Conservation (phyloP, 2,329 filamentous ascomycete genomes). For the Cercospora beticola region DNA sequence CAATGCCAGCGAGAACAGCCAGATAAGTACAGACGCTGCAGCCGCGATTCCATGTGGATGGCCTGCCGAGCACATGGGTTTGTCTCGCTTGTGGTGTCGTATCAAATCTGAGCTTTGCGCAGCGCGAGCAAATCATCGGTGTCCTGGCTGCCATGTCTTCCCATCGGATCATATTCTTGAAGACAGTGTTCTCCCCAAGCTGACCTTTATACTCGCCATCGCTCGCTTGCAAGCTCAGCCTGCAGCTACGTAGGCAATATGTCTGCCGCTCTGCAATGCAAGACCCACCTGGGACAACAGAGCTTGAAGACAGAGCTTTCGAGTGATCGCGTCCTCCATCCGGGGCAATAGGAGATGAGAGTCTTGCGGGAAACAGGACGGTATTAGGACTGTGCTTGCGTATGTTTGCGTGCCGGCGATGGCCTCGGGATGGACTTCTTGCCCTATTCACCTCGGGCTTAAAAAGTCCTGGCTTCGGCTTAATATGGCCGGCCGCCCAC, state of each 20-base stretch:
- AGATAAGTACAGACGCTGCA: no score
- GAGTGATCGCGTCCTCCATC: neutral
- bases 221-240: neutral
- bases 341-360: neutral
- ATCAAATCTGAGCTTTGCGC: no score
- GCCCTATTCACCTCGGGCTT: neutral
- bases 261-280: neutral
- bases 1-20: no score
- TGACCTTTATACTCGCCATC: neutral
- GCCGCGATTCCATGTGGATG: no score
- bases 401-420: neutral
- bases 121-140: no score
- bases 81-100: no score
- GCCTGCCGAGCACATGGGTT: no score
- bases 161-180: no score
- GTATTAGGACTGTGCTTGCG: neutral
- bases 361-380: rapidly evolving
- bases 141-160: no score
- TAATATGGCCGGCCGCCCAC: neutral
- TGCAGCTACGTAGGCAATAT: neutral
- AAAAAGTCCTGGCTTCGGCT: neutral
- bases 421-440: neutral
- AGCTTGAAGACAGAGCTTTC: no score
- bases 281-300: neutral
- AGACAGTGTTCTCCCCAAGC: no score